Conservation (phyloP, 441 rosid genomes). For the Monsonia emarginata region DNA sequence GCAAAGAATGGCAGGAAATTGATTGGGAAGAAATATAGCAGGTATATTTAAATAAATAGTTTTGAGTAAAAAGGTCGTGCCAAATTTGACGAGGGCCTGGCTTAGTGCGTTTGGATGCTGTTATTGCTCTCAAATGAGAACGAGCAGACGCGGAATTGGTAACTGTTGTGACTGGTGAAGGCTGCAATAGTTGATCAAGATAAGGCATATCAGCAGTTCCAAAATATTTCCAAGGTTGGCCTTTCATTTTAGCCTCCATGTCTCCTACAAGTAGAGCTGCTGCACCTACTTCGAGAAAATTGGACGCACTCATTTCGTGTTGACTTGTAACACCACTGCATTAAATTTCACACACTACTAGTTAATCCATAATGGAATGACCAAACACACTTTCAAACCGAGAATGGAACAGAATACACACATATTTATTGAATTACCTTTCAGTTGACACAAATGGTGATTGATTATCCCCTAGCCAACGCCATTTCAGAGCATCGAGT, state of each 20-base stretch:
- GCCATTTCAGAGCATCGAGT: conserved; percentile 77
- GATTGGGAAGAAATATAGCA: neutral
- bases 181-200: conserved; percentile 90
- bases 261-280: conserved; percentile 95
- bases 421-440: conserved; percentile 38
- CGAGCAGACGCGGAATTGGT: conserved; percentile 66
- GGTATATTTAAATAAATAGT: neutral
- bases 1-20: neutral
- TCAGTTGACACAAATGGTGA: conserved; percentile 46
- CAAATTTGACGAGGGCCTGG: conserved; percentile 73
- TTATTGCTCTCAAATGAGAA: conserved; percentile 76
- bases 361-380: conserved; percentile 8
- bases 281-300: conserved; percentile 87
- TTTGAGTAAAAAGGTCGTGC: conserved; percentile 31
- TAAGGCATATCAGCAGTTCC: conserved; percentile 89
- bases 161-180: conserved; percentile 65
- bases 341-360: conserved; percentile 19
- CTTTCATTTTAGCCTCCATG: conserved; percentile 86
- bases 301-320: conserved; percentile 59
- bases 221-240: conserved; percentile 85
- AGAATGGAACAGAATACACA: neutral
- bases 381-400: conserved; percentile 2
- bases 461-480: conserved; percentile 68
- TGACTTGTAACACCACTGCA: conserved; percentile 54
- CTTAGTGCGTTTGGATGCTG: conserved; percentile 79